These are phyloP conservation scores for Phytophthora quininea DNA, from an alignment of 352 stramenopile genomes.

Conservation along the genomic window DNA sequence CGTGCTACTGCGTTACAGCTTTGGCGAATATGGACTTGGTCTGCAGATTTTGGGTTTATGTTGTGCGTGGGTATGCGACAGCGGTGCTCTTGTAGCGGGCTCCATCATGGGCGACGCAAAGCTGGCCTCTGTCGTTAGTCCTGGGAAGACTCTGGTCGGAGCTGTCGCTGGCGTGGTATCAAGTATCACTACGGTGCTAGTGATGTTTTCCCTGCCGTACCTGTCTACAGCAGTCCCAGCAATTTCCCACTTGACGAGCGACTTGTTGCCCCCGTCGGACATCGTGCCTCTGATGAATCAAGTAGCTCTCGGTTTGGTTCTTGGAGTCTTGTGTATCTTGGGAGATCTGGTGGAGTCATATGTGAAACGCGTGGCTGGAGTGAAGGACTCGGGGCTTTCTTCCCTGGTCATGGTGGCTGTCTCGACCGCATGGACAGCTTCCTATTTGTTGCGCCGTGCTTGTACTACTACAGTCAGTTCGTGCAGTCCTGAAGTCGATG, in stretches of 20 bases:
- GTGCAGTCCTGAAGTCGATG: conserved; percentile 15
- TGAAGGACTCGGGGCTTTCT: conserved; percentile 80
- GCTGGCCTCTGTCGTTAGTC: conserved; percentile 68
- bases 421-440: conserved; percentile 86
- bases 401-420: conserved; percentile 76
- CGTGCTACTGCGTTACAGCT: conserved; percentile 60
- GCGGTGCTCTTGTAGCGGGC: conserved; percentile 59
- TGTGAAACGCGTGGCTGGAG: conserved; percentile 67
- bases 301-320: conserved; percentile 41
- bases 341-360: conserved; percentile 75
- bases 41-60: conserved; percentile 68
- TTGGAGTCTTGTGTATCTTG: conserved; percentile 67
- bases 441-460: conserved; percentile 63
- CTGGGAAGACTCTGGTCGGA: conserved; percentile 71
- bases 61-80: conserved; percentile 76
- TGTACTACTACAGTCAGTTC: conserved; percentile 62
- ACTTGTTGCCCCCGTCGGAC: conserved; percentile 35
- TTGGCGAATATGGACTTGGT: conserved; percentile 50
- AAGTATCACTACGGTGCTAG: conserved; percentile 54
- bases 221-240: conserved; percentile 17
- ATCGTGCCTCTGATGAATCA: conserved; percentile 43
- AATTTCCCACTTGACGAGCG: conserved; percentile 19
- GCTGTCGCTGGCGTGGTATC: conserved; percentile 56
- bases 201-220: conserved; percentile 42
- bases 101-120: conserved; percentile 60